Base-by-base conservation (phyloP, 768 basidiomycete genomes). In the Coprinopsis cinerea region DNA sequence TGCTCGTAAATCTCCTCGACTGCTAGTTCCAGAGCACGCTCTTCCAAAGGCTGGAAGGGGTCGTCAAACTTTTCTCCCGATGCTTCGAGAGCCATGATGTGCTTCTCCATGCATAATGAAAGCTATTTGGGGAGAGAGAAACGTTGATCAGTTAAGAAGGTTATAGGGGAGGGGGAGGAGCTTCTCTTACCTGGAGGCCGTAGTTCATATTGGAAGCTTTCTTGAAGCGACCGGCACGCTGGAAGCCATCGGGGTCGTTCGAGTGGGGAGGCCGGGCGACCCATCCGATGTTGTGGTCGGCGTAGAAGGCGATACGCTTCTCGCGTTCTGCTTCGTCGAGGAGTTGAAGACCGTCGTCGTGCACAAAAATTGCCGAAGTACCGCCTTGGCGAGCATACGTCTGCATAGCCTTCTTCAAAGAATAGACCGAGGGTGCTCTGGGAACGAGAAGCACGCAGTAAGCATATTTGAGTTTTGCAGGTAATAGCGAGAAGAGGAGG, bases 311-410 rank as follows among this genome's bases (percentile, higher is more conserved):
- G 44, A 85, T 78, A 35, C 91, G 82, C 52, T 75, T 77, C 41
- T 80, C 70, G 34, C 79, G 76, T 51, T 92, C 88, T 24, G 72
- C 76, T 34, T 77, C 73, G 27, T 67, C 66, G 54, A 90, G 64
- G 20, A 82, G 64, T 61, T 90, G 89, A 56, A 92, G 66, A 24
- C 90, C 91, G 61, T 92, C 90, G 59, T 92, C 91, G 63, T 89
- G 86, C 14, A 93, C 71, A 39, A 92, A 74, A 61, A 93, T 89
- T 23, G 79, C 64, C 9, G 85, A 88, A 1, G 85, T 83, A 4
- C 88, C 89, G 42, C 91, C 89, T 64, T 93, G 90, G n/a, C 89
- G 75, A 4, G 90, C 89, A 59, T 92, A 91, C n/a, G 87, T 88
- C 63, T 88, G 87, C 82, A 91, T 91, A 0, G 88, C 89, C 67